These are phyloP conservation scores for Heliamphora pulchella DNA, from an alignment of 179 eudicot genomes.

Conservation along the genomic window DNA sequence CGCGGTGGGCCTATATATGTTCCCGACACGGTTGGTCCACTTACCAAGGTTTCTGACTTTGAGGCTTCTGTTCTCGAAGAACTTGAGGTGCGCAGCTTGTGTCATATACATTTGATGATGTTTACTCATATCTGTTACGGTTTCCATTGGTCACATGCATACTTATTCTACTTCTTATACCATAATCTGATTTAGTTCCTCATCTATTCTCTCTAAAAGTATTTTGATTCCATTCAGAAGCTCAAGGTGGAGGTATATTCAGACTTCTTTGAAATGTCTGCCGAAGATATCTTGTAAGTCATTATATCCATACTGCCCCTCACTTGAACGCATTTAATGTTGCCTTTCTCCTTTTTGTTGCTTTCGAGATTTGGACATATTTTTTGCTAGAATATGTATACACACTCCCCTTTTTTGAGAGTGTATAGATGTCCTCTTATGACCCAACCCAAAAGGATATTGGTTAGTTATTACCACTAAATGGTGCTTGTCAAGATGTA, in stretches of 20 bases:
- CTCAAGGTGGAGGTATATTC: constrained; percentile 24
- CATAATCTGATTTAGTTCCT: not conserved
- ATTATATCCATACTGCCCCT: not conserved
- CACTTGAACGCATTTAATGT: too few relatives aligned
- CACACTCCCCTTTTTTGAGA: too few relatives aligned
- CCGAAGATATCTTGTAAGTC: constrained; percentile 31
- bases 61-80: constrained; percentile 26
- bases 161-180: not conserved
- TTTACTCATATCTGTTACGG: too few relatives aligned
- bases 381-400: too few relatives aligned
- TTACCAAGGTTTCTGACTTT: constrained; percentile 45
- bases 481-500: too few relatives aligned
- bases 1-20: constrained; percentile 71
- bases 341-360: too few relatives aligned
- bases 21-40: constrained; percentile 51
- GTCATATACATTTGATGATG: too few relatives aligned
- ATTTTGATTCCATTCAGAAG: too few relatives aligned
- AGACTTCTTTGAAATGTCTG: constrained; percentile 15
- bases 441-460: too few relatives aligned
- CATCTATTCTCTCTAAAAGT: not conserved
- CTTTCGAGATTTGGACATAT: too few relatives aligned
- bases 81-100: constrained; percentile 21
- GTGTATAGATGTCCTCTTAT: too few relatives aligned
- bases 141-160: not conserved
- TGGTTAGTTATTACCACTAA: too few relatives aligned